Evolutionary conservation across 2,329 filamentous ascomycete species (phyloP).

Genomic region (Monilinia aucupariae): DNA sequence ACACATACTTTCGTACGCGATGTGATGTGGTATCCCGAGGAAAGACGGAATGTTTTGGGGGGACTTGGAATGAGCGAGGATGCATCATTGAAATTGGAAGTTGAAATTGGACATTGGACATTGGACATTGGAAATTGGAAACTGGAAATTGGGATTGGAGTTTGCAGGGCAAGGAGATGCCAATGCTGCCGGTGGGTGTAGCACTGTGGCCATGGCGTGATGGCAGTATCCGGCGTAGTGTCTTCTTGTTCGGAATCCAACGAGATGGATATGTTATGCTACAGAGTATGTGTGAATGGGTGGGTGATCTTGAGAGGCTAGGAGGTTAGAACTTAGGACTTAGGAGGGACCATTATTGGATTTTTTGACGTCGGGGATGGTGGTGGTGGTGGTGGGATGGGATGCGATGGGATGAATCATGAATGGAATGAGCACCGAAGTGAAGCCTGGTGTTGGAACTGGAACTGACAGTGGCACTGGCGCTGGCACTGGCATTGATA

Average conservation of each 20-base stretch:
- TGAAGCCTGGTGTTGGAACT: background rate
- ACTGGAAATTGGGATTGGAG: too few species aligned
- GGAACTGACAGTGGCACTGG: background rate
- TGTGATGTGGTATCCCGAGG: background rate
- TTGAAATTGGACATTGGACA: too few species aligned
- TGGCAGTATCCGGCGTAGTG: background rate
- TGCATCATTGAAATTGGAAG: too few species aligned
- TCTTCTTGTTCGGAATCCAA: background rate
- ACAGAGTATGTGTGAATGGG: too few species aligned
- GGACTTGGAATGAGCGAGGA: too few species aligned
- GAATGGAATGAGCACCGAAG: background rate
- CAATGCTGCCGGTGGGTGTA: constrained; percentile 6
- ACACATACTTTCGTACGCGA: too few species aligned
- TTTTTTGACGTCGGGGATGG: background rate
- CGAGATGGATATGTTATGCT: too few species aligned
- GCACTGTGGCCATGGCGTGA: too few species aligned
- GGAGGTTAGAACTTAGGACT: too few species aligned
- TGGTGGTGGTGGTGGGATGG: background rate
- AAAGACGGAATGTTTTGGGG: too few species aligned
- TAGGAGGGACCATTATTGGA: background rate
- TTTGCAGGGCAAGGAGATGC: background rate
- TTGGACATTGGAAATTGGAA: too few species aligned
- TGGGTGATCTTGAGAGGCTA: constrained; percentile 1
- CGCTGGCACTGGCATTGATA: too few species aligned
- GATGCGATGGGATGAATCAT: background rate